Evolutionary conservation across 2,329 filamentous ascomycete species (phyloP), one percentile per base, ranked within the genome.

Genomic region (Intubia oerlemansii): DNA sequence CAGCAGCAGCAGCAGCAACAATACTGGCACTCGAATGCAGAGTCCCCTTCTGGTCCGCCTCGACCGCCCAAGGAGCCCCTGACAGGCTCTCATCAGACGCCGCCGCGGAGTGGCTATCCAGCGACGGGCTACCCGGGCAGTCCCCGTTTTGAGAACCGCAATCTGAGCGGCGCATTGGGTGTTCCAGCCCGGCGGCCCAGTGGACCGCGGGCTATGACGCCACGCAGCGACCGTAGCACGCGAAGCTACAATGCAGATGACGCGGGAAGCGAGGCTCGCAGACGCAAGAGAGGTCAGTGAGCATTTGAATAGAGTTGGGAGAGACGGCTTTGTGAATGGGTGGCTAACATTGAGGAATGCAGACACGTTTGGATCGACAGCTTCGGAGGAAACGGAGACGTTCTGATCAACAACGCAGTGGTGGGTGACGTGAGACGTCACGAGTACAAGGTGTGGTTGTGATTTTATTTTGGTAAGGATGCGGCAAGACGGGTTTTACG

Each of bases 61-160:
- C 57, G 64, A 4, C 68, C 68, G 20, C 67, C 67, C 5, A 74
- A 74, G 50, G 67, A 73, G 47, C 62, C 65, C 0, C 45, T 72
- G 0, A 61, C 60, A 5, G 21, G 31, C 5, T 24, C 38, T 7
- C 40, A 38, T 15, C 37, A 54, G 17, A 57, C 57, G 2, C 57
- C 63, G 8, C 52, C 55, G 7, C 56, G 56, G 35, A 48, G 53
- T 21, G 53, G 56, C 34, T 65, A 65, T 8, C 53, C 39, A 48
- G 54, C 28, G 47, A 54, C 28, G 19, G 60, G 57, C 39, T 59
- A 59, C 33, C 54, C 56, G 5, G 47, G 55, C 28, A 67, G 62
- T 41, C 62, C 63, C 7, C 57, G 56, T 41, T 47, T 54, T 12
- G 64, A 67, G 47, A 68, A 68, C 44, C 53, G 57, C 29, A 69